These are phyloP conservation scores for Celoporthe dispersa DNA, from an alignment of 2,329 filamentous ascomycete genomes.

Conservation along the genomic window DNA sequence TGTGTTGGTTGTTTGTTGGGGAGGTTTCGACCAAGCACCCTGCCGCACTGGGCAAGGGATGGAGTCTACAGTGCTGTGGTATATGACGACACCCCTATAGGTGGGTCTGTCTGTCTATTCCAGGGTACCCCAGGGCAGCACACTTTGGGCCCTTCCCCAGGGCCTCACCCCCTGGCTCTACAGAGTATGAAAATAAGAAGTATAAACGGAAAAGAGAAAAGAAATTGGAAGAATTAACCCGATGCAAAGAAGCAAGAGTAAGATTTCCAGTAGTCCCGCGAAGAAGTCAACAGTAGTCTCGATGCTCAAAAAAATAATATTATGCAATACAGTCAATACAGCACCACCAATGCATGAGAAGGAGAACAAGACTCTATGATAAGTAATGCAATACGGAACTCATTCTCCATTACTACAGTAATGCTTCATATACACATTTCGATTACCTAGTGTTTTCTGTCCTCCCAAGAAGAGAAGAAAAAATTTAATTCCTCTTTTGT, in stretches of 20 bases:
- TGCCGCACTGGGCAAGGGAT: background rate
- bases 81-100: conserved; percentile 6
- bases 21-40: too few relatives aligned
- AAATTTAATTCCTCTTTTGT: background rate
- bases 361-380: background rate
- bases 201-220: background rate
- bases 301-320: too few relatives aligned
- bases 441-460: background rate
- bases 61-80: background rate
- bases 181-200: background rate
- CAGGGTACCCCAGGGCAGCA: background rate
- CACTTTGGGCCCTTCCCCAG: background rate
- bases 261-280: too few relatives aligned
- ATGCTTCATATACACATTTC: conserved; percentile 14
- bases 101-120: background rate
- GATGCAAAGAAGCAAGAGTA: too few relatives aligned
- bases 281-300: too few relatives aligned
- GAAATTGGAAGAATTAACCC: too few relatives aligned
- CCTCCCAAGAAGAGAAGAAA: background rate
- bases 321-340: background rate
- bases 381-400: background rate
- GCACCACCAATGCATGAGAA: background rate
- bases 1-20: background rate
- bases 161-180: too few relatives aligned
- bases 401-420: conserved; percentile 12